A percentile compares a stretch with the other conserved stretches of the same genome.
These are phyloP conservation scores for Amaranthus palmeri DNA, from an alignment of 148 eudicot genomes.

Conservation along the genomic window DNA sequence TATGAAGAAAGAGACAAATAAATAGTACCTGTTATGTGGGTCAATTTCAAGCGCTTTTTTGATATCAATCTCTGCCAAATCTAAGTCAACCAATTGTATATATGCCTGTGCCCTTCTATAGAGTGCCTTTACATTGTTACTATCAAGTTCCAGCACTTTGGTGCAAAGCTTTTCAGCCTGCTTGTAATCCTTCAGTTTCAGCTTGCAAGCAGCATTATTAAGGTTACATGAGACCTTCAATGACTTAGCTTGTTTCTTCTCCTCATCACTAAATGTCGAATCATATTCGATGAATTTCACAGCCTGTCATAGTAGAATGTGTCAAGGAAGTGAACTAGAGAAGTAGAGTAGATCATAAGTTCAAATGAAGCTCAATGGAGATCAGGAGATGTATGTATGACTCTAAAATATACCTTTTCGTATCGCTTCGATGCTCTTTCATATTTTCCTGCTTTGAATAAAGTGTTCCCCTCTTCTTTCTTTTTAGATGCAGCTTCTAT, in stretches of 20 bases:
- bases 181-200: conserved; percentile 74
- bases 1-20: background rate
- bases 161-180: conserved; percentile 81
- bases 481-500: conserved; percentile 81
- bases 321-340: background rate
- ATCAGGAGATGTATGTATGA: no score
- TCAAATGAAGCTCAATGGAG: background rate
- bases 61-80: conserved; percentile 69
- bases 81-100: conserved; percentile 64
- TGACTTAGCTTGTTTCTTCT: conserved; percentile 60
- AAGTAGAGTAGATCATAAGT: background rate
- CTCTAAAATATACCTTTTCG: conserved; percentile 51
- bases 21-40: conserved; percentile 64
- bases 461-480: conserved; percentile 83
- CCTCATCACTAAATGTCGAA: conserved; percentile 62
- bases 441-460: conserved; percentile 66
- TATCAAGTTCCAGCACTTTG: conserved; percentile 74
- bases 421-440: conserved; percentile 68
- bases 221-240: conserved; percentile 67
- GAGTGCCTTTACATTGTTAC: conserved; percentile 74
- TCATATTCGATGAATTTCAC: conserved; percentile 71
- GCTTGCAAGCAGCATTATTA: conserved; percentile 82
- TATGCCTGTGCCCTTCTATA: conserved; percentile 87
- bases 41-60: conserved; percentile 87
- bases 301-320: conserved; percentile 36